These are phyloP conservation scores for Annulohypoxylon nitens DNA, from an alignment of 495 filamentous ascomycete species.

Conservation along the genomic window DNA sequence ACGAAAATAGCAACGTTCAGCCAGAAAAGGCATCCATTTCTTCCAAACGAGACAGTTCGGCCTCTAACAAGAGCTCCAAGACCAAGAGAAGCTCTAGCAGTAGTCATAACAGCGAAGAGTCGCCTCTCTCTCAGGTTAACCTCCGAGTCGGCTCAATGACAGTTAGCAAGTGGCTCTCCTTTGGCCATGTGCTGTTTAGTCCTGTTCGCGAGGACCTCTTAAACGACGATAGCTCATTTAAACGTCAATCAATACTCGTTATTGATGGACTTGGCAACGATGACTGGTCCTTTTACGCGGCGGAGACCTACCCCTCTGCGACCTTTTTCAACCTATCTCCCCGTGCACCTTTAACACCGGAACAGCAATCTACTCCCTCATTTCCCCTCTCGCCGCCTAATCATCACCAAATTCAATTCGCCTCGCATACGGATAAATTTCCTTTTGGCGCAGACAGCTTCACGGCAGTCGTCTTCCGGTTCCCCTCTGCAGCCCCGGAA, in stretches of 20 bases:
- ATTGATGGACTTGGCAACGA: conserved; percentile 87
- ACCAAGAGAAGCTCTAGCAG: conserved; percentile 61
- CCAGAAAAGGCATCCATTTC: conserved; percentile 30
- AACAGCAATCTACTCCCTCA: conserved; percentile 50
- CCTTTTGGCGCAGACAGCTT: conserved; percentile 92
- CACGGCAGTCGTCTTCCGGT: conserved; percentile 86
- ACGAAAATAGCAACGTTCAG: conserved; percentile 55
- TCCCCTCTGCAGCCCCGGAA: conserved; percentile 82
- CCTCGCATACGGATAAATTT: conserved; percentile 74
- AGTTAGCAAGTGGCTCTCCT: conserved; percentile 85
- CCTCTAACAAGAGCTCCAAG: conserved; percentile 49
- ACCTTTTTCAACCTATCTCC: conserved; percentile 87
- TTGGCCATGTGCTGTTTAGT: conserved; percentile 94
- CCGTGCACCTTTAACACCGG: conserved; percentile 56
- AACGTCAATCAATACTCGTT: conserved; percentile 79
- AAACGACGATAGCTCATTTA: conserved; percentile 58
- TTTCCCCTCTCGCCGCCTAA: conserved; percentile 78
- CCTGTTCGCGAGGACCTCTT: conserved; percentile 85
- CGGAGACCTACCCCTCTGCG: conserved; percentile 87
- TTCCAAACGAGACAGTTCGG: conserved; percentile 56
- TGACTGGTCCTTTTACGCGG: conserved; percentile 98
- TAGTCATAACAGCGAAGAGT: conserved; percentile 61
- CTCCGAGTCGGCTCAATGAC: conserved; percentile 81
- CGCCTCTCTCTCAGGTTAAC: conserved; percentile 79
- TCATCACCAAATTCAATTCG: conserved; percentile 85